Evolutionary conservation across 176 grass and related monocot species (phyloP), one percentile per base, ranked within the genome.

Genomic region (Phoenix dactylifera): DNA sequence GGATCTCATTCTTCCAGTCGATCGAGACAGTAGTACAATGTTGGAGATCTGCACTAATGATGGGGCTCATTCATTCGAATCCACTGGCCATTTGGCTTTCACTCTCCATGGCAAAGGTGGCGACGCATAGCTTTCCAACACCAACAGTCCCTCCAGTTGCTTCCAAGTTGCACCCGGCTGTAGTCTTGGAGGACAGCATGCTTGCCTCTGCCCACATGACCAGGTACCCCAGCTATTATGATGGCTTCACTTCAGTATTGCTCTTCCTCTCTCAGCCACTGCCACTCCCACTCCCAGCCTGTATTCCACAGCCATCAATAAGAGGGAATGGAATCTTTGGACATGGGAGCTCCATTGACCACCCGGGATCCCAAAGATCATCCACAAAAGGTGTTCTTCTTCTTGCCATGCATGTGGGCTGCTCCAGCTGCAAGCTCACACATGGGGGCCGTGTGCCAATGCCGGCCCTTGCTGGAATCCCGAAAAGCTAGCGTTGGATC

Each of bases 211-310:
- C 54, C 22, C 54, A 59, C 16, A 59, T 28, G 57, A 16, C 15
- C 57, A 44, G 57, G 20, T 20, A 59, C 23, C 57, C 57, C 57
- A 59, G 24, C n/a, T 23, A 9, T 7, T 23, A 9, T 7, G n/a
- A 19, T 23, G 23, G 5, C 6, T 1, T 18, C 9, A 7, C 54
- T 20, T 10, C 54, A 5, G n/a, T 20, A 22, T 3, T 16, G 56
- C 56, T 23, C 22, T 58, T 23, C 28, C 10, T 7, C 25, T 29
- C 17, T 19, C 54, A 2, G 7, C 18, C 7, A 22, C 54, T 55
- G 54, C 54, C 22, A 48, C 28, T 48, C 32, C 54, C 22, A 48
- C 28, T 48, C 32, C 60, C 60, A 62, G 60, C 60, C 60, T 62
- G 60, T 62, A 62, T 9, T 18, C 60, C 60, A 62, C 9, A 62